Evolutionary conservation across 495 filamentous ascomycete species (phyloP).

Genomic region (Penicillium verhagenii): DNA sequence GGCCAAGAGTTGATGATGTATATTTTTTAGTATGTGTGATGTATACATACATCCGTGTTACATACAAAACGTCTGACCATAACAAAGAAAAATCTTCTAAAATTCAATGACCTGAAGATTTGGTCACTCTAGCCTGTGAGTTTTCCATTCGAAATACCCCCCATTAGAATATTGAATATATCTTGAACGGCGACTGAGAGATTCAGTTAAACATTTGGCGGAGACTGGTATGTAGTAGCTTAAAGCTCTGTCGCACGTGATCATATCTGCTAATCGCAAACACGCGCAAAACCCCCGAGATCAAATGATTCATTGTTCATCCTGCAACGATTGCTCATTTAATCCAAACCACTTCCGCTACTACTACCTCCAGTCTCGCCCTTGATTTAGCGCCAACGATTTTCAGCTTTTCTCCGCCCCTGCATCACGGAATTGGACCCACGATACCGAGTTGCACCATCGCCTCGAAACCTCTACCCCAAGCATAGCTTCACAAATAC

Average conservation of each 20-base stretch:
- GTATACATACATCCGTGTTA: too few relatives aligned
- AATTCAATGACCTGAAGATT: too few relatives aligned
- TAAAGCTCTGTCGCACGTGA: constrained; percentile 19
- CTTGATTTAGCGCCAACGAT: background rate
- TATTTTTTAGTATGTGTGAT: too few relatives aligned
- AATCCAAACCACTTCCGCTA: background rate
- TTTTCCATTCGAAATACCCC: too few relatives aligned
- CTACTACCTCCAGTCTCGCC: background rate
- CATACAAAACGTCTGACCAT: too few relatives aligned
- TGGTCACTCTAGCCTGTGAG: too few relatives aligned
- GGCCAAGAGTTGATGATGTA: too few relatives aligned
- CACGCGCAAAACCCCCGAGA: constrained; percentile 9
- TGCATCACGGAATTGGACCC: background rate
- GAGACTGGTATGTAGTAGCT: too few relatives aligned
- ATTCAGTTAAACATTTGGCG: background rate
- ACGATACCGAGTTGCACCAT: background rate
- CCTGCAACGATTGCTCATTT: background rate
- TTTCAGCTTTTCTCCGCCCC: background rate
- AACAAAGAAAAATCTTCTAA: too few relatives aligned
- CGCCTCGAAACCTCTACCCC: background rate
- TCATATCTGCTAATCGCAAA: constrained; percentile 17
- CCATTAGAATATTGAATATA: background rate
- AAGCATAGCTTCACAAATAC: background rate
- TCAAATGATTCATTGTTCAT: constrained; percentile 5
- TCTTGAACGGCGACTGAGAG: background rate